Conservation (phyloP, 306 rosid genomes). For the Dryas alaskensis region DNA sequence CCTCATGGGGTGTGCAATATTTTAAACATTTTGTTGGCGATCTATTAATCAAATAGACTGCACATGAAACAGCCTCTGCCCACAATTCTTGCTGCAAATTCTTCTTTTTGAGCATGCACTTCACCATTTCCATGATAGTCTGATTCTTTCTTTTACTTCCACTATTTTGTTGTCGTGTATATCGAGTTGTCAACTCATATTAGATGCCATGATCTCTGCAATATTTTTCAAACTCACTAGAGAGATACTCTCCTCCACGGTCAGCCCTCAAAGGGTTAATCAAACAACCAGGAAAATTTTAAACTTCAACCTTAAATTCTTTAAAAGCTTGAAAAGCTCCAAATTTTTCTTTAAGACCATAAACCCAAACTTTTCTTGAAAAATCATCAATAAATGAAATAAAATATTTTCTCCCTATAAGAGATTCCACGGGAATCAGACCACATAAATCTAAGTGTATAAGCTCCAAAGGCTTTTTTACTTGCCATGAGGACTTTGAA, state of each 20-base stretch:
- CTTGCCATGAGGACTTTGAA: no score
- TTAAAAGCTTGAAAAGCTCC: neutral
- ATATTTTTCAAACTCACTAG: neutral
- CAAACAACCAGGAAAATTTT: neutral
- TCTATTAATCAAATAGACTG: no score
- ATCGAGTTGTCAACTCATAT: neutral
- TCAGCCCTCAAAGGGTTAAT: neutral
- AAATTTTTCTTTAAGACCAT: neutral
- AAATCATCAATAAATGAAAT: no score
- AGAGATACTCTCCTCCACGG: neutral
- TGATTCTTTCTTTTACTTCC: neutral
- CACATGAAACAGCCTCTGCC: no score
- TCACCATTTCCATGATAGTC: slow-evolving; percentile 7
- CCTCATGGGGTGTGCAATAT: no score
- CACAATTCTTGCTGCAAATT: no score
- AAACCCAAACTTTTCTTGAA: neutral
- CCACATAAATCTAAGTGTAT: no score
- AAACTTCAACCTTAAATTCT: neutral
- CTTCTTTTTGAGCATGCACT: neutral
- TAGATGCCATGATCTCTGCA: neutral
- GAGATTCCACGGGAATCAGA: no score
- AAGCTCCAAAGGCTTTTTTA: no score
- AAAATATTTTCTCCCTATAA: no score
- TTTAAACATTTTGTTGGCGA: no score
- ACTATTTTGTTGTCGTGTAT: neutral